These are phyloP conservation scores for Escallonia herrerae DNA, from an alignment of 129 eudicot genomes.

Conservation along the genomic window DNA sequence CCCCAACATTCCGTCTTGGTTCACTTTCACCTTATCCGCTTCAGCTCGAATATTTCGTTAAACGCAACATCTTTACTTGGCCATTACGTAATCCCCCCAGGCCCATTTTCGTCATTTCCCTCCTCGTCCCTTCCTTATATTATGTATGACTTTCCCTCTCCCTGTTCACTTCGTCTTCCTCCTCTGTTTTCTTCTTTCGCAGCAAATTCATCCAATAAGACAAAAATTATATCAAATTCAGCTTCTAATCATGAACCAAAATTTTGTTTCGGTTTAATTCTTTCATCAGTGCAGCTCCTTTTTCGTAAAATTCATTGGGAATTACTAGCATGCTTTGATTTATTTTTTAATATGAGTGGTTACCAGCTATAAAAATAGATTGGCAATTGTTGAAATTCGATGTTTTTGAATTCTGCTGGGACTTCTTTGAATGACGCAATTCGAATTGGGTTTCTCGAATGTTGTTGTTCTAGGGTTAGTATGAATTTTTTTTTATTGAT, in stretches of 20 bases:
- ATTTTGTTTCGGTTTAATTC: background rate
- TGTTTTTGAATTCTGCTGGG: constrained; percentile 15
- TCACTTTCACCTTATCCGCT: constrained; percentile 29
- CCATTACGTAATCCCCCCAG: constrained; percentile 27
- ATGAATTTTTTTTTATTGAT: background rate
- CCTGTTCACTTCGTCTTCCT: constrained; percentile 23
- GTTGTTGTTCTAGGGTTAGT: background rate
- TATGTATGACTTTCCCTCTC: background rate
- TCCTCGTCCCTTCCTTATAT: constrained; percentile 22
- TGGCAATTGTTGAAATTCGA: background rate
- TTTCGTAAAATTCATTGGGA: constrained; percentile 10
- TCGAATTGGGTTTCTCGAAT: background rate
- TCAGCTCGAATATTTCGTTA: constrained; percentile 9
- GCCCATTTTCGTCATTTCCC: constrained; percentile 46
- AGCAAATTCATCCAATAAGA: constrained; percentile 16
- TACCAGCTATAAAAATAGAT: background rate
- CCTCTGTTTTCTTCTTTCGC: constrained; percentile 31
- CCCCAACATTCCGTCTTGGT: constrained; percentile 24
- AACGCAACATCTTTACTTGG: constrained; percentile 15
- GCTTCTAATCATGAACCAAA: background rate
- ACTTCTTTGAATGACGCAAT: background rate
- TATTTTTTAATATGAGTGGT: background rate
- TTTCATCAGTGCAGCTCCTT: background rate
- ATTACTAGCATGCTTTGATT: background rate
- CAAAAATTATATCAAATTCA: background rate